phyloP scores from a whole-genome alignment of 768 basidiomycete genomes.

The Amanita subjunquillea region DNA sequence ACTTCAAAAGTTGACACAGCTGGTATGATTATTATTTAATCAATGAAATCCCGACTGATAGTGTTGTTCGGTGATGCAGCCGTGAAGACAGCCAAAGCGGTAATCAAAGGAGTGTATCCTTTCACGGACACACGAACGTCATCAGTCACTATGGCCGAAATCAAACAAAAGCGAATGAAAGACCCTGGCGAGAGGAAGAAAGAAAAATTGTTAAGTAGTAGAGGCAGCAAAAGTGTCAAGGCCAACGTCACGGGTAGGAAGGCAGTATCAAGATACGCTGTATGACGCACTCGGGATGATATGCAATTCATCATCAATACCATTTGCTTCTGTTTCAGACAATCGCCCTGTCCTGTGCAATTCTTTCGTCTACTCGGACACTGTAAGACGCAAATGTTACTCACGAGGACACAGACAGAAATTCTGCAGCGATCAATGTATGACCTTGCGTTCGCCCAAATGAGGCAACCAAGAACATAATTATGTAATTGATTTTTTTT shows the following conservation, averaged over 20 bases:
- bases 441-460: no score
- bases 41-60: neutral
- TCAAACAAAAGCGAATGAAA: constrained; percentile 41
- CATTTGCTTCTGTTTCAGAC: no score
- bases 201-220: constrained; percentile 24
- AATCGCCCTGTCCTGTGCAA: no score
- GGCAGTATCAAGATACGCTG: constrained; percentile 15
- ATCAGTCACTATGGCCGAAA: constrained; percentile 29
- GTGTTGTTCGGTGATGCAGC: neutral
- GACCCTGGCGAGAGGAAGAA: constrained; percentile 50
- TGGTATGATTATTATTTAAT: neutral
- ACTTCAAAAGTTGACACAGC: neutral
- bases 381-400: no score
- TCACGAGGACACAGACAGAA: no score
- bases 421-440: no score
- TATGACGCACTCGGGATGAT: neutral
- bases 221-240: constrained; percentile 43
- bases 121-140: constrained; percentile 2
- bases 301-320: no score
- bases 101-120: neutral
- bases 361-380: no score
- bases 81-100: neutral
- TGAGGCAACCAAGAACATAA: no score
- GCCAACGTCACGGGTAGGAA: constrained; percentile 44
- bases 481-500: no score